Evolutionary conservation across 164 flowering plant genomes (phyloP).

Genomic region (Vitis cinerea): DNA sequence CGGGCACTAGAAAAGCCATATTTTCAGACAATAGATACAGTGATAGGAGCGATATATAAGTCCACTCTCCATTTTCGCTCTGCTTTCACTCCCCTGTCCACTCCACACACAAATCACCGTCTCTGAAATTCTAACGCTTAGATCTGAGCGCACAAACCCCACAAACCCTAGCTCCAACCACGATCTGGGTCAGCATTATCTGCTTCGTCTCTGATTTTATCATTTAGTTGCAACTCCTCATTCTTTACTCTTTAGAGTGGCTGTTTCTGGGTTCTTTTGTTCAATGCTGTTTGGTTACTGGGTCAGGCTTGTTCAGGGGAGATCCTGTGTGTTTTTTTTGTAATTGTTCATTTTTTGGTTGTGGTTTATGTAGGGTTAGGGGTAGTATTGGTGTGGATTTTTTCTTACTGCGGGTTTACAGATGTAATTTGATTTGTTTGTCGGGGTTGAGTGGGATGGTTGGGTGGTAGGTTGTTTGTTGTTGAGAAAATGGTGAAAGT

Average conservation of each 20-base stretch:
- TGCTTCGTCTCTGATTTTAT: not conserved
- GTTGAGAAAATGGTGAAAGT: too few species aligned
- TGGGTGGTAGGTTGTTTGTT: not conserved
- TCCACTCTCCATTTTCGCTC: slow-evolving; percentile 6
- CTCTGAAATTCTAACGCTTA: slow-evolving; percentile 4
- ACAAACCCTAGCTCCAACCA: slow-evolving; percentile 10
- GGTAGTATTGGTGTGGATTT: slow-evolving; percentile 1
- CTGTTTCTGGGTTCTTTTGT: not conserved
- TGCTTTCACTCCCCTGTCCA: not conserved
- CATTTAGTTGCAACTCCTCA: not conserved
- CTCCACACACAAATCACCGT: not conserved
- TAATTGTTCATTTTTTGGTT: slow-evolving; percentile 5
- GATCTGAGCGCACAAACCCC: slow-evolving; percentile 23
- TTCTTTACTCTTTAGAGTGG: not conserved
- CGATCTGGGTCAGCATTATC: slow-evolving; percentile 18
- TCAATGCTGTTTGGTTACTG: not conserved
- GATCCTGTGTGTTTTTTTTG: slow-evolving; percentile 5
- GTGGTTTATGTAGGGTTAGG: slow-evolving; percentile 1
- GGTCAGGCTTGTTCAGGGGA: not conserved
- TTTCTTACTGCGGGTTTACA: not conserved
- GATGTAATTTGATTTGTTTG: slow-evolving; percentile 2
- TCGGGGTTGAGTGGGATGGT: not conserved
- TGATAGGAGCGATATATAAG: not conserved
- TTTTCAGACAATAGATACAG: not conserved
- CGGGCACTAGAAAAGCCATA: not conserved